Percentiles rank a stretch among this genome's conserved stretches.
These are phyloP conservation scores for Phytophthora melonis DNA, from an alignment of 352 stramenopile species.

Conservation along the genomic window DNA sequence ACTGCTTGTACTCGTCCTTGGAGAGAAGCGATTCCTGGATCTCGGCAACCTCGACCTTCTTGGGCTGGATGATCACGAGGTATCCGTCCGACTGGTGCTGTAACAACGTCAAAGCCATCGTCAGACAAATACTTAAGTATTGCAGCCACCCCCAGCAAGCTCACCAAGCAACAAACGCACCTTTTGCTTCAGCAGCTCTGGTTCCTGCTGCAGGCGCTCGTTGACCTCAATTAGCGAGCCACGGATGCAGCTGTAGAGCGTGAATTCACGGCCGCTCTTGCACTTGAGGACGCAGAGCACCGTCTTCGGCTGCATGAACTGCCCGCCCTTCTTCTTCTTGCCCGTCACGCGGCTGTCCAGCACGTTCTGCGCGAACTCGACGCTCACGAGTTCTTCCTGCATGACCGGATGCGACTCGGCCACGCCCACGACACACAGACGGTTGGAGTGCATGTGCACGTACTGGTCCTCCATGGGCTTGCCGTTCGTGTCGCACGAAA, in stretches of 20 bases:
- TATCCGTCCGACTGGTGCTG: slow-evolving; percentile 80
- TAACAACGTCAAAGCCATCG: slow-evolving; percentile 7
- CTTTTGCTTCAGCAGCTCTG: slow-evolving; percentile 70
- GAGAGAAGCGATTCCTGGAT: slow-evolving; percentile 87
- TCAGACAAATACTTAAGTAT: slow-evolving; percentile 7
- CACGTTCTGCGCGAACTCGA: slow-evolving; percentile 76
- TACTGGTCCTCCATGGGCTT: slow-evolving; percentile 81
- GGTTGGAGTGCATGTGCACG: slow-evolving; percentile 92
- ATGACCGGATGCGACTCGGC: slow-evolving; percentile 76
- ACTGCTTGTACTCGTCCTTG: slow-evolving; percentile 82
- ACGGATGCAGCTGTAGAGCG: slow-evolving; percentile 83
- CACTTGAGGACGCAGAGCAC: slow-evolving; percentile 76
- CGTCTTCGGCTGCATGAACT: slow-evolving; percentile 74
- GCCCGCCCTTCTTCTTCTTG: slow-evolving; percentile 91
- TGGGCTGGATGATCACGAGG: slow-evolving; percentile 85
- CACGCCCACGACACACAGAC: slow-evolving; percentile 84
- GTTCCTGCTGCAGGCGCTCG: slow-evolving; percentile 63
- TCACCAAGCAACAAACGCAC: slow-evolving; percentile 12
- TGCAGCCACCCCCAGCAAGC: not conserved
- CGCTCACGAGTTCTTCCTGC: slow-evolving; percentile 58
- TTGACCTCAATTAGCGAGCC: slow-evolving; percentile 86
- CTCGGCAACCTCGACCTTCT: slow-evolving; percentile 77
- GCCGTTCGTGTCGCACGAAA: slow-evolving; percentile 82
- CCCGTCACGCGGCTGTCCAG: slow-evolving; percentile 78
- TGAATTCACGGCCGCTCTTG: slow-evolving; percentile 66